Evolutionary conservation across 768 basidiomycete genomes (phyloP), one percentile per base, ranked within the genome.

Genomic region (Sporobolomyces phaffii): DNA sequence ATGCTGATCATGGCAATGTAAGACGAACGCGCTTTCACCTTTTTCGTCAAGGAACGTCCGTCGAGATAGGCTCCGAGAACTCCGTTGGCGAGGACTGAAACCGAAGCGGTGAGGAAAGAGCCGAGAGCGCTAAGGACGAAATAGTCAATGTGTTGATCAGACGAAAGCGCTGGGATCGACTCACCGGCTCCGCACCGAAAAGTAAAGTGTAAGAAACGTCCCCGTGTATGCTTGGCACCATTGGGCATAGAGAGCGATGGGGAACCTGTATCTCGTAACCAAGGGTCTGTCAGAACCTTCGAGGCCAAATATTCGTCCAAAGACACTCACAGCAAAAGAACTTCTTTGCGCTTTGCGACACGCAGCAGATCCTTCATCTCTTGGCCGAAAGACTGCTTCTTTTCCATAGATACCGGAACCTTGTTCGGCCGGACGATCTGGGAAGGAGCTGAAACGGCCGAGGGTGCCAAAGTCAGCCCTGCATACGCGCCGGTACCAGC

Each of bases 61-160:
- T 68, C 67, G 47, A 64, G 40, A 52, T 34, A 69, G 40, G 43
- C 22, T 15, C 68, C 68, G 22, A 69, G 58, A 6, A 51, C 2
- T 3, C 20, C 22, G 62, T 64, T 64, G 38, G 31, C 43, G 59
- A 64, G 6, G 51, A 69, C 44, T 7, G 33, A 18, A 24, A 26
- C 18, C 33, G 50, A 36, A 7, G 62, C 51, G 44, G 43, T 28
- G 28, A 40, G 15, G 45, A 68, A 59, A 0, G 67, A 38, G 8
- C 47, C 67, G 24, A 68, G 67, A 0, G 67, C 54, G 1, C 63
- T 60, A 34, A 24, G 7, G 2, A n/a, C n/a, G n/a, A n/a, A n/a
- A n/a, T n/a, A n/a, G n/a, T n/a, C n/a, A n/a, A n/a, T n/a, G n/a
- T n/a, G n/a, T n/a, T n/a, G n/a, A n/a, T n/a, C n/a, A n/a, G n/a